Percentiles rank a stretch among this genome's conserved stretches.
Evolutionary conservation across 768 basidiomycete genomes (phyloP).

Genomic region (Termitomyces heimii): DNA sequence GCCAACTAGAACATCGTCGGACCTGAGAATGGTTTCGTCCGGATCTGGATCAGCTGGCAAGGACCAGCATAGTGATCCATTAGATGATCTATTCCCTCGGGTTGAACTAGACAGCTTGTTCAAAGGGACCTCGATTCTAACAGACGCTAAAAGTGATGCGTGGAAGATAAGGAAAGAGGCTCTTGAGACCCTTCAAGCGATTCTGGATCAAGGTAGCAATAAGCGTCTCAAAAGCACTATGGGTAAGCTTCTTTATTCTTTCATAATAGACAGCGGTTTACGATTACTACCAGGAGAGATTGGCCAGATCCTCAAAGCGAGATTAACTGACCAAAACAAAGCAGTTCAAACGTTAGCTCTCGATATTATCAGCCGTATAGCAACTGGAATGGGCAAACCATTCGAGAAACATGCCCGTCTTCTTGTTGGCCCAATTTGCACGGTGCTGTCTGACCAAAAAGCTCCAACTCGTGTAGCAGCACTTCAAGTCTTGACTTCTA

Average conservation of each 20-base stretch:
- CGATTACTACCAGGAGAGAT: constrained; percentile 66
- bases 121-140: constrained; percentile 75
- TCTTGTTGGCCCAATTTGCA: constrained; percentile 70
- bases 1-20: constrained; percentile 71
- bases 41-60: constrained; percentile 35
- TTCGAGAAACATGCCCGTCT: constrained; percentile 88
- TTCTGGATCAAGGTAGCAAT: constrained; percentile 87
- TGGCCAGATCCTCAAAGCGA: constrained; percentile 77
- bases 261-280: background rate
- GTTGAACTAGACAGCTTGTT: constrained; percentile 88
- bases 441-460: constrained; percentile 91
- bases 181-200: constrained; percentile 73
- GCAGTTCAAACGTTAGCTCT: constrained; percentile 87
- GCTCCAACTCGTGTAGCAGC: constrained; percentile 77
- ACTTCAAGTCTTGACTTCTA: constrained; percentile 71
- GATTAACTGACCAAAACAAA: constrained; percentile 91
- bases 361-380: constrained; percentile 85
- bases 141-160: constrained; percentile 84
- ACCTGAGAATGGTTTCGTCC: constrained; percentile 50
- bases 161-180: constrained; percentile 99
- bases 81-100: constrained; percentile 94
- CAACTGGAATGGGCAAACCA: constrained; percentile 90
- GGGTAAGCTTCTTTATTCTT: constrained; percentile 43
- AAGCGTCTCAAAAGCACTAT: constrained; percentile 88
- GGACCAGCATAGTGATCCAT: constrained; percentile 48